Evolutionary conservation across 345 rosid species (phyloP).

Genomic region (Sisymbrium irio): DNA sequence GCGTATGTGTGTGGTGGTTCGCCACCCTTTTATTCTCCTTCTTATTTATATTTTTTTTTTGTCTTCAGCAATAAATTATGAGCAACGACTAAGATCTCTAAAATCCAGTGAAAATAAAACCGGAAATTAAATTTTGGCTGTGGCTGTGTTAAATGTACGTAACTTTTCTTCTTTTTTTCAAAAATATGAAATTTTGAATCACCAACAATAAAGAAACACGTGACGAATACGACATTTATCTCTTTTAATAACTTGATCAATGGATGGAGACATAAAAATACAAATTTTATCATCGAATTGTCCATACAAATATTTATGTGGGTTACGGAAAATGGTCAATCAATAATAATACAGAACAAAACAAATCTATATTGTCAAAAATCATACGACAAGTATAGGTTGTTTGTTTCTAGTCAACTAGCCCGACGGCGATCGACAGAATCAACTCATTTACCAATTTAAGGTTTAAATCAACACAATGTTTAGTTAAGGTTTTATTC

Average conservation of each 20-base stretch:
- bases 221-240: not conserved
- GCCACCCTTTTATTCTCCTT: not conserved
- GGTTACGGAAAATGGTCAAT: not conserved
- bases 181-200: not conserved
- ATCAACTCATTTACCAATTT: not conserved
- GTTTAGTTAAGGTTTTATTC: not conserved
- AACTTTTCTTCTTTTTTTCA: not conserved
- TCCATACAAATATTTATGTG: not conserved
- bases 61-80: not conserved
- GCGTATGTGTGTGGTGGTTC: constrained; percentile 23
- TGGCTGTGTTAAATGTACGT: not conserved
- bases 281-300: not conserved
- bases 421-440: not conserved
- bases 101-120: not conserved
- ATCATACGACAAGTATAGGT: too few relatives aligned
- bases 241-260: too few relatives aligned
- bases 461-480: not conserved
- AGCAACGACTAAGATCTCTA: too few relatives aligned
- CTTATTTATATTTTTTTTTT: not conserved
- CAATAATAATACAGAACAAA: not conserved
- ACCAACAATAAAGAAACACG: not conserved
- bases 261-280: not conserved
- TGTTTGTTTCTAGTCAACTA: not conserved
- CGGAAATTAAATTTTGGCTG: not conserved
- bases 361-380: not conserved